These are phyloP conservation scores for Cercophora newfieldiana DNA, from an alignment of 495 filamentous ascomycete species.

Conservation along the genomic window DNA sequence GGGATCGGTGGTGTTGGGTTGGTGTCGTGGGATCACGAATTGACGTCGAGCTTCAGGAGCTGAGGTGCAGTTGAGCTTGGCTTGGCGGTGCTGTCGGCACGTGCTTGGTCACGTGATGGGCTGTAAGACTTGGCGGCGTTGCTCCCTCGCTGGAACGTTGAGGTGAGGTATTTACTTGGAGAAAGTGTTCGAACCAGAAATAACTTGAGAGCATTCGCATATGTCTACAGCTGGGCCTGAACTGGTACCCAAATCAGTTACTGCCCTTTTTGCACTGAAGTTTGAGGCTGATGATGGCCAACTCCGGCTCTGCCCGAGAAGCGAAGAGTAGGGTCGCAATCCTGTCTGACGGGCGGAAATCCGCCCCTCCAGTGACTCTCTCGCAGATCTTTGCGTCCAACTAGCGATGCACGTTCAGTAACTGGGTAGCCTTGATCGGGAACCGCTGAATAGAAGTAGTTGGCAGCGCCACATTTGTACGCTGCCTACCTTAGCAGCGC, in stretches of 20 bases:
- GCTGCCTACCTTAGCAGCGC: too few species aligned
- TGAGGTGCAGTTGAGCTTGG: conserved; percentile 8
- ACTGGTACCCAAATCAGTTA: too few species aligned
- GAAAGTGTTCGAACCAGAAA: too few species aligned
- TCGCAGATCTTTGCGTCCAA: background rate
- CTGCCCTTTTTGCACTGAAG: too few species aligned
- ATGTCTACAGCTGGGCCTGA: too few species aligned
- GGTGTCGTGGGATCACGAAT: conserved; percentile 10
- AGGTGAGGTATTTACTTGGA: background rate
- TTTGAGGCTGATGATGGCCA: background rate
- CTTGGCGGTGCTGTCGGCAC: background rate
- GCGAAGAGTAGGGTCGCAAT: background rate
- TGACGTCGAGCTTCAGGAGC: conserved; percentile 5
- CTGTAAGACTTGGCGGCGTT: too few species aligned
- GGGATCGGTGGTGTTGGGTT: conserved; percentile 16
- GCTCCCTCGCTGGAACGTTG: too few species aligned
- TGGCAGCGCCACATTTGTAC: too few species aligned
- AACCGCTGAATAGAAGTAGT: too few species aligned
- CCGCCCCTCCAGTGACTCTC: too few species aligned
- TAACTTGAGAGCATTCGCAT: too few species aligned
- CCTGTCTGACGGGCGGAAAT: background rate
- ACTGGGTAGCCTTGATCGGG: background rate
- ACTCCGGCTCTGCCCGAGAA: background rate
- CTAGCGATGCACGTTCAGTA: background rate
- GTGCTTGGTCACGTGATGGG: background rate